Base-by-base conservation (phyloP, 192 early-diverging fungal genomes). In the Coemansia sp. region DNA sequence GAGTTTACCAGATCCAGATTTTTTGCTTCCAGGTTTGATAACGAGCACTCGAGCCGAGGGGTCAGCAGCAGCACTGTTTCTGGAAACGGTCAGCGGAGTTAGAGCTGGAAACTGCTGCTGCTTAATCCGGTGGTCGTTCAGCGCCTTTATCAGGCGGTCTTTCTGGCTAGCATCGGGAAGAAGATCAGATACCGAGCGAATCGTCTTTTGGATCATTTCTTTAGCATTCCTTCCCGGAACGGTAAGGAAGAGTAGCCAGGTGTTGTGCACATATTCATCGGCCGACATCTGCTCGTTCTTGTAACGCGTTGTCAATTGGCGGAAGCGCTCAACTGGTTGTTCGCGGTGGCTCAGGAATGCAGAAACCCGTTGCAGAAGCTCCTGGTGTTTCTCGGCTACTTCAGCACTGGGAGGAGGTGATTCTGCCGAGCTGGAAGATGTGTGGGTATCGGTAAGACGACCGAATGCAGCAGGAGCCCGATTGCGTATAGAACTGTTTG, bases 101-200 rank as follows among this genome's bases (percentile, higher is more conserved):
- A 76, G 58, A 2, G 65, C 72, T 2, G 72, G 72, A 50, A 76
- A 76, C 34, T 76, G 72, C 62, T 76, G 72, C 62, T 76, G 72
- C 30, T 60, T 56, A 32, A 69, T 51, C n/a, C 66, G 60, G 44
- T 76, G 72, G 10, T 53, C 45, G 32, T 36, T 48, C 31, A 64
- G 28, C 6, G 72, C 66, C 44, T 58, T 64, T 14, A 64, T 31
- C 39, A 76, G 59, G 8, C 17, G 28, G 6, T 59, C 46, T 36
- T 53, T 58, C 26, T 61, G 54, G 0, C 43, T 41, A 11, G 45
- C 9, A 12, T 69, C 66, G 6, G 65, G 66, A 32, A 76, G 61
- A 11, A 69, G 62, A 2, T 47, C 48, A 0, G 66, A 34, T 32
- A 76, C 72, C 1, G 65, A 28, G 28, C 55, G 58, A 16, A 76